Percentiles rank a stretch among this genome's conserved stretches.
Evolutionary conservation across 345 rosid genomes (phyloP).

Genomic region (Rhodomyrtus tomentosa): DNA sequence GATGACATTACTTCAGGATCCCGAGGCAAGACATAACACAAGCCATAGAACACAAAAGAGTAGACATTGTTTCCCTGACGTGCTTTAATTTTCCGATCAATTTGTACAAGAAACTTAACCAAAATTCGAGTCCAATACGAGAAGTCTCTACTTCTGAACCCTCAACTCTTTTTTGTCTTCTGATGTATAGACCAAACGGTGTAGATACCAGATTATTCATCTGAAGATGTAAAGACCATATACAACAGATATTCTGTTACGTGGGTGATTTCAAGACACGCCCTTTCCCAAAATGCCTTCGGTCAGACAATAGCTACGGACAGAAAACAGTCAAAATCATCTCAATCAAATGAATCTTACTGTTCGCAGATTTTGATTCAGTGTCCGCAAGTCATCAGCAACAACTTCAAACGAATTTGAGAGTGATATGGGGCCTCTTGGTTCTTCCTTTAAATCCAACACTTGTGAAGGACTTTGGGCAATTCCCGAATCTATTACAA

Average conservation of each 20-base stretch:
- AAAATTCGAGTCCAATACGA: not conserved
- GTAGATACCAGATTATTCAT: not conserved
- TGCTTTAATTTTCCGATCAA: not conserved
- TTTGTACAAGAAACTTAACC: not conserved
- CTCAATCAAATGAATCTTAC: constrained; percentile 34
- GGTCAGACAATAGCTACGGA: not conserved
- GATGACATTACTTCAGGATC: not conserved
- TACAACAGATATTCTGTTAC: not conserved
- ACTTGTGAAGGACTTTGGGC: constrained; percentile 35
- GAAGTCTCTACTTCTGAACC: not conserved
- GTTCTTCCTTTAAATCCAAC: constrained; percentile 42
- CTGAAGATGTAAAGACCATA: not conserved
- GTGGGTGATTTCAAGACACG: not conserved
- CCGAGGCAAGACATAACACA: not conserved
- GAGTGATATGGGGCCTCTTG: constrained; percentile 38
- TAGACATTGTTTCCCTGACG: not conserved
- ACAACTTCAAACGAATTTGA: constrained; percentile 64
- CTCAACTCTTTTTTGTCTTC: not conserved
- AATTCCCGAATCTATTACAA: constrained; percentile 23
- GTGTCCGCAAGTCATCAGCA: constrained; percentile 65
- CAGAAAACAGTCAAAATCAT: not conserved
- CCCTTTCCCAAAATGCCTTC: not conserved
- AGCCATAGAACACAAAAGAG: not conserved
- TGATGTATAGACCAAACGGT: not conserved
- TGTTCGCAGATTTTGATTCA: constrained; percentile 81